Conservation (phyloP, 139 green algal genomes). For the Pleodorina starrii region DNA sequence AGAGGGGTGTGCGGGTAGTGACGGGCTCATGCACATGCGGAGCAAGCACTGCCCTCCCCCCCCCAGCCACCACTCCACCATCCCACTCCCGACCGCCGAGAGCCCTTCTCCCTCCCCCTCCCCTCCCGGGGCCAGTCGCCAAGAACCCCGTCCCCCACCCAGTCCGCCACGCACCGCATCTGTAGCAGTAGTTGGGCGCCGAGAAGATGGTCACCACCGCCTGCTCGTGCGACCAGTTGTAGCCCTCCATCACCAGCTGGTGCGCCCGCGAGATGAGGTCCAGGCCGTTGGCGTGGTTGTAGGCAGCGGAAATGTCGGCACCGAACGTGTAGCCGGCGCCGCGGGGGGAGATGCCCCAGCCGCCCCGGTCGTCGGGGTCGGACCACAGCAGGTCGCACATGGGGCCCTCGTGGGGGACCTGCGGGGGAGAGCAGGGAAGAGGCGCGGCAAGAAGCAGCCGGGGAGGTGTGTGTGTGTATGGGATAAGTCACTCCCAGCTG, state of each 20-base stretch:
- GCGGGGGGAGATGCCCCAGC: conserved; percentile 98
- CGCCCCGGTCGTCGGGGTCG: conserved; percentile 97
- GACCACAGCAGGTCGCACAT: conserved; percentile 99
- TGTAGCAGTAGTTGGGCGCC: conserved; percentile 99
- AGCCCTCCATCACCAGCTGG: conserved; percentile 99
- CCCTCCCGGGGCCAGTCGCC: too few relatives aligned
- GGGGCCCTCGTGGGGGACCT: conserved; percentile 96
- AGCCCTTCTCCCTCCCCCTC: too few relatives aligned
- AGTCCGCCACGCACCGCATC: conserved; percentile 72
- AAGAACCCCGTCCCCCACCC: too few relatives aligned
- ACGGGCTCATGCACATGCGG: too few relatives aligned
- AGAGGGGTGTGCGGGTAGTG: too few relatives aligned
- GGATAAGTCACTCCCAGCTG: too few relatives aligned
- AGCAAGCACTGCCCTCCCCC: too few relatives aligned
- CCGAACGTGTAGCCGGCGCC: conserved; percentile 99
- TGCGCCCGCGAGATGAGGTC: conserved; percentile 97
- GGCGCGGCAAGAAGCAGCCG: too few relatives aligned
- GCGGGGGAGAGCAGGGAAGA: too few relatives aligned
- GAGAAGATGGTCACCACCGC: conserved; percentile 99
- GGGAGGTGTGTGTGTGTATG: too few relatives aligned
- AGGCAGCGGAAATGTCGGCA: conserved; percentile 96
- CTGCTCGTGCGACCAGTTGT: conserved; percentile 97
- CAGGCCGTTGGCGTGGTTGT: conserved; percentile 98
- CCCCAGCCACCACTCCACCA: too few relatives aligned
- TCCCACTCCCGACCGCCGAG: too few relatives aligned